Evolutionary conservation across 116 monocot species (phyloP), one percentile per base, ranked within the genome.

Genomic region (Dioscorea cayenensis): DNA sequence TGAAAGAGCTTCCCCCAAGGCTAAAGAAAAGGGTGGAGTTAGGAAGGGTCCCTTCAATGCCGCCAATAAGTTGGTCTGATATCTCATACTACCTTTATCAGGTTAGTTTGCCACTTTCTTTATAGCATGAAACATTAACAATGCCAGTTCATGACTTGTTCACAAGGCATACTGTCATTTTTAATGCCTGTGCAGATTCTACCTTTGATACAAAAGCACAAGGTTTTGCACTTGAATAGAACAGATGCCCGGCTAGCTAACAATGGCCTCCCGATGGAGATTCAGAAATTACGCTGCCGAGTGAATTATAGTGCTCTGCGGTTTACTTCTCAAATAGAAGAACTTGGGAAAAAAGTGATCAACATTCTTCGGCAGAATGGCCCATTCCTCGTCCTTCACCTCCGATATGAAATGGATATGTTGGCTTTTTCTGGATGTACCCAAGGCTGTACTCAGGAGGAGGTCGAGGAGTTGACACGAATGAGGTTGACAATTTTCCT

Each of bases 11-110:
- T 14, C 96, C 96, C 7, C 90, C 89, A 38, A 87, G 85, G 78
- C 50, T 95, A 66, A 92, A 92, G 79, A 79, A 73, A 73, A 87
- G 84, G 66, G 87, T 81, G 27, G 87, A 87, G 49, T 71, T 81
- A 6, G 92, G 92, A 60, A 80, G 85, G 77, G 60, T 76, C 49
- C 77, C 85, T 71, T 92, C 89, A 1, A 80, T 95, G 89, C 87
- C 95, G 51, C 95, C 95, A 51, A 65, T 92, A 68, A 95, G 95
- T 75, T 95, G 95, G 95, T 95, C 95, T 7, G 73, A 89, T 51
- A 87, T 92, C 51, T 85, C 87, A 60, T 95, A 95, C 75, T 95
- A 95, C 74, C 67, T 66, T n/a, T 36, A 89, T 75, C 89, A 92
- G 84, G 95, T 90, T 1, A 55, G 64, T 64, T 35, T 20, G 5